These are phyloP conservation scores for Achaetomium macrosporum DNA, from an alignment of 2,329 filamentous ascomycete genomes.

Conservation along the genomic window DNA sequence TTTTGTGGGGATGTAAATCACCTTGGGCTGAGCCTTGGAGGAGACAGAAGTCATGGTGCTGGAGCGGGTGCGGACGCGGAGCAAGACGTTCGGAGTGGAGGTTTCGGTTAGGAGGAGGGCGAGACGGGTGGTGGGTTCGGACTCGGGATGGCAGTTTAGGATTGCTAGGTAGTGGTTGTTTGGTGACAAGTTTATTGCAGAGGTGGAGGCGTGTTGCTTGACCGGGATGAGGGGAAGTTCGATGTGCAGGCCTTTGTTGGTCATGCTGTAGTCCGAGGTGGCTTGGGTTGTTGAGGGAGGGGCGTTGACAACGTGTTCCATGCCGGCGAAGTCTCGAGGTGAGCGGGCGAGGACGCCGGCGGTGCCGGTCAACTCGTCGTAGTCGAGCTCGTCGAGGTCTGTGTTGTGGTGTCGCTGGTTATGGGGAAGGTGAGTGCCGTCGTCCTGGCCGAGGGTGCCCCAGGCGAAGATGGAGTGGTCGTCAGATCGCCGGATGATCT, in stretches of 20 bases:
- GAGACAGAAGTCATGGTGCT: slow-evolving; percentile 5
- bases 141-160: slow-evolving; percentile 16
- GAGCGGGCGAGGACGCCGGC: slow-evolving; percentile 18
- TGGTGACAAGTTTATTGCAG: background rate
- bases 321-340: slow-evolving; percentile 19
- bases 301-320: slow-evolving; percentile 12
- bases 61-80: slow-evolving; percentile 15
- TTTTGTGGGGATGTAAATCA: slow-evolving; percentile 18
- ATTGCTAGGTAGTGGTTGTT: slow-evolving; percentile 14
- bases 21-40: background rate
- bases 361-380: slow-evolving; percentile 14
- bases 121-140: slow-evolving; percentile 13
- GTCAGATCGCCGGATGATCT: slow-evolving; percentile 29
- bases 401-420: background rate
- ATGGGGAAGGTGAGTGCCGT: background rate
- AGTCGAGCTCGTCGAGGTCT: slow-evolving; percentile 13
- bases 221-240: slow-evolving; percentile 13
- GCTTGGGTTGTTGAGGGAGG: background rate
- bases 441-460: slow-evolving; percentile 15
- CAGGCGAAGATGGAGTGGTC: slow-evolving; percentile 26
- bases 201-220: background rate
- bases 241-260: slow-evolving; percentile 23
- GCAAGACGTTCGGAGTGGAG: slow-evolving; percentile 14
- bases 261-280: slow-evolving; percentile 17
- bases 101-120: slow-evolving; percentile 19